These are phyloP conservation scores for Solanum pennellii DNA, from an alignment of 257 asterid species.

Conservation along the genomic window DNA sequence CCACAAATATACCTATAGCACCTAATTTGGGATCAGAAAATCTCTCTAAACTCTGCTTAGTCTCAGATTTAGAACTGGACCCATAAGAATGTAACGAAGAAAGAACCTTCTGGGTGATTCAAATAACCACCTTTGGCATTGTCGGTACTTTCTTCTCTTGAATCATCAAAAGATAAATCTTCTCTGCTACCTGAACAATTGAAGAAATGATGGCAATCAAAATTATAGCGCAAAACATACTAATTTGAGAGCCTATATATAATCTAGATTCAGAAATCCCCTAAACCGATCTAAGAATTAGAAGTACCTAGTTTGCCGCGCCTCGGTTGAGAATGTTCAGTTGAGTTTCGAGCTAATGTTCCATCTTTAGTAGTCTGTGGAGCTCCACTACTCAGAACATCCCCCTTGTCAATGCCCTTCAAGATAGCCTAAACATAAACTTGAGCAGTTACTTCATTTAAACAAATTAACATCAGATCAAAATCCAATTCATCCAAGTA, in stretches of 20 bases:
- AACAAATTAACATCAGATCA: not conserved
- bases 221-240: not conserved
- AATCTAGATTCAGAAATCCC: not conserved
- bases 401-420: conserved; percentile 88
- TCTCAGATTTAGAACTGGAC: conserved; percentile 26
- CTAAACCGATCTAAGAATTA: not conserved
- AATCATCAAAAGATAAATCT: conserved; percentile 52
- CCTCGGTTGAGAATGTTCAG: conserved; percentile 60
- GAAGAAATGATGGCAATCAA: not conserved
- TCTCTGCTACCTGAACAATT: conserved; percentile 47
- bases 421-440: conserved; percentile 44
- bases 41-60: conserved; percentile 21
- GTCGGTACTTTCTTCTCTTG: conserved; percentile 35
- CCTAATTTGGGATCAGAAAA: conserved; percentile 27
- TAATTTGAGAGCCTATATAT: not conserved
- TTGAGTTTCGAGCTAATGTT: conserved; percentile 43
- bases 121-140: conserved; percentile 25
- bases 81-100: conserved; percentile 14
- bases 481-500: not conserved
- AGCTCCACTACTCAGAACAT: conserved; percentile 71
- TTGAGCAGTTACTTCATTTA: conserved; percentile 1
- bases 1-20: conserved; percentile 30
- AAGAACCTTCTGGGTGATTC: conserved; percentile 19
- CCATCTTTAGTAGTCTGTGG: conserved; percentile 75
- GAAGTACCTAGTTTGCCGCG: conserved; percentile 45